Percentiles rank a stretch among this genome's conserved stretches.
Conservation (phyloP, 805 yeast genomes). For the Sugiyamaella floridensis region DNA sequence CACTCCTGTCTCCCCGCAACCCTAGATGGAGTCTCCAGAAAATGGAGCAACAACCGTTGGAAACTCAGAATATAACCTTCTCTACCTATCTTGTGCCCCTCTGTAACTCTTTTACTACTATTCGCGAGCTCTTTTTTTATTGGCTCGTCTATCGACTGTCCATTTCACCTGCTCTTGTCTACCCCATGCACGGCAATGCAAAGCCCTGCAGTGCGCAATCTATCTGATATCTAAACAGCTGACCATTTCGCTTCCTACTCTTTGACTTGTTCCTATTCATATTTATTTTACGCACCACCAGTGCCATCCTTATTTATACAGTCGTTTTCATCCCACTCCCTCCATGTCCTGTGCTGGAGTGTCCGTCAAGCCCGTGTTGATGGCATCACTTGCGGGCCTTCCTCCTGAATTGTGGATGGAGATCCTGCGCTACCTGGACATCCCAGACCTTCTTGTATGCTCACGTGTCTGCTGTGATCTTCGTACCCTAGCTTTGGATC, state of each 20-base stretch:
- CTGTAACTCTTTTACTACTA: too few relatives aligned
- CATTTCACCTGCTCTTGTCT: background rate
- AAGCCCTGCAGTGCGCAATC: background rate
- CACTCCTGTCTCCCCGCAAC: too few relatives aligned
- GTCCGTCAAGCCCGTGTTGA: background rate
- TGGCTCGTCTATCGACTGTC: background rate
- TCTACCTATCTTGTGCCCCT: too few relatives aligned
- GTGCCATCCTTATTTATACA: too few relatives aligned
- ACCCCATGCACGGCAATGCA: background rate
- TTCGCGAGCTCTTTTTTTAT: too few relatives aligned
- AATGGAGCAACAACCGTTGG: too few relatives aligned
- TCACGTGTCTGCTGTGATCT: conserved; percentile 17
- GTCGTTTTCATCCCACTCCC: too few relatives aligned
- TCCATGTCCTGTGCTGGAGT: too few relatives aligned
- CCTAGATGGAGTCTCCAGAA: too few relatives aligned
- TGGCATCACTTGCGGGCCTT: conserved; percentile 1
- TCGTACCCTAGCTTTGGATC: conserved; percentile 20
- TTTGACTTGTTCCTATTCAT: background rate
- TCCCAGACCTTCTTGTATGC: conserved; percentile 23
- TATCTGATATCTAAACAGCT: background rate
- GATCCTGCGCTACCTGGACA: conserved; percentile 21
- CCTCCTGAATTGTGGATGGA: conserved; percentile 24
- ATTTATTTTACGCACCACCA: too few relatives aligned
- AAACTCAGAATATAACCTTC: too few relatives aligned
- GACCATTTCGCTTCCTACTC: background rate